phyloP scores from a whole-genome alignment of 2,329 filamentous ascomycete species.

The Microcera coccophila region DNA sequence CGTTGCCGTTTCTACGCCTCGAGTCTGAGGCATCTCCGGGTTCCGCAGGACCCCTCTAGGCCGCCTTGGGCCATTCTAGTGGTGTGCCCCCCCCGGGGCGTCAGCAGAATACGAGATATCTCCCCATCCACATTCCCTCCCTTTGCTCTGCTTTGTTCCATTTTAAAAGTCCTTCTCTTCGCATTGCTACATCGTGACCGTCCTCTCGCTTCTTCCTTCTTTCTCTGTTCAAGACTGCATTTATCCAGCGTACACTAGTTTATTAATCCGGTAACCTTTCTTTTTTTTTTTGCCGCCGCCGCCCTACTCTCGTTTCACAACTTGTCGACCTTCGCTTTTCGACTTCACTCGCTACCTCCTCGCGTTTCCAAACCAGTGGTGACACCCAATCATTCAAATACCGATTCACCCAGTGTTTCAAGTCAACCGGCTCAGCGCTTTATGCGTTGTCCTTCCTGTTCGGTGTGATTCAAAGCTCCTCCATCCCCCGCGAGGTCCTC shows the following conservation, averaged over 20 bases:
- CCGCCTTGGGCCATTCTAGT: not conserved
- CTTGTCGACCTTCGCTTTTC: slow-evolving; percentile 1
- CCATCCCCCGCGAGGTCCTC: slow-evolving; percentile 1
- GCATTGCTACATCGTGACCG: slow-evolving; percentile 13
- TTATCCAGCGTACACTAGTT: not conserved
- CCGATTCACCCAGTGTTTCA: slow-evolving; percentile 1
- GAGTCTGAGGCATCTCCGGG: not conserved
- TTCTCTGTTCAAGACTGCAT: slow-evolving; percentile 10
- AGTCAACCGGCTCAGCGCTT: slow-evolving; percentile 1
- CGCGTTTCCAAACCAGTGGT: not conserved
- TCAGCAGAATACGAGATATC: slow-evolving; percentile 1
- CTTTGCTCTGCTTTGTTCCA: slow-evolving; percentile 4
- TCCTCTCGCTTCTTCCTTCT: slow-evolving; percentile 11
- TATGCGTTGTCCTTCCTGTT: not conserved
- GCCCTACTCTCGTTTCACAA: slow-evolving; percentile 4
- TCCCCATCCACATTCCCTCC: slow-evolving; percentile 1
- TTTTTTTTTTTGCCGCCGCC: slow-evolving; percentile 1
- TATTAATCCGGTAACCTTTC: too few relatives aligned
- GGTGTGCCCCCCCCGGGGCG: too few relatives aligned
- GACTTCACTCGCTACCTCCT: slow-evolving; percentile 2
- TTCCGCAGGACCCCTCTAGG: not conserved
- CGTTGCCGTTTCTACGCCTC: not conserved
- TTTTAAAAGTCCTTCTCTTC: slow-evolving; percentile 6
- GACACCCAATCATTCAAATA: slow-evolving; percentile 1
- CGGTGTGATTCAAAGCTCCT: slow-evolving; percentile 1